Evolutionary conservation across 169 alveolate species (phyloP), one percentile per base, ranked within the genome.

Genomic region (Pseudocohnilembus persalinus): DNA sequence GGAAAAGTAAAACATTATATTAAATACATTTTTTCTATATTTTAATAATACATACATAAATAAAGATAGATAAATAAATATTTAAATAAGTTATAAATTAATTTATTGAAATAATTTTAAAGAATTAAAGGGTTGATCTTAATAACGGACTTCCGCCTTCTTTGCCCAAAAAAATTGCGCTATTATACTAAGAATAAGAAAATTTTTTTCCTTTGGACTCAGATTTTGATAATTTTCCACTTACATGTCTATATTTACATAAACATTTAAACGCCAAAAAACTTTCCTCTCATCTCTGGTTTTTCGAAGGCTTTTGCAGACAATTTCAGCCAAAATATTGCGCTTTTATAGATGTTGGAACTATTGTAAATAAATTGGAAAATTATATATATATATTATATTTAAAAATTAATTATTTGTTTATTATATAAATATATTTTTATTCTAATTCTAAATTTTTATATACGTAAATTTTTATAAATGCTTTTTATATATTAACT

Each of bases 221-320:
- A 33, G 34, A 77, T 31, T 24, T 27, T 33, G 0, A 72, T 77
- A 20, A 77, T 68, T 33, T 33, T 32, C 72, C 33, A 20, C 68
- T 49, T 49, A 49, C 68, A 11, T 49, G 68, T 49, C 20, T 49
- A 11, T 49, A 49, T 49, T 49, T 49, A 49, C 4, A 49, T 49
- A 77, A 77, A 24, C 82, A 77, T n/a, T 33, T 77, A 77, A 77
- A 77, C 33, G 82, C 74, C 28, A 77, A 77, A 72, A 77, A 77
- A 34, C 6, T 77, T 15, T 77, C 82, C 6, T 77, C 82, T 31
- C 82, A 77, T 31, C 63, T 77, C 33, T 77, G 82, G 82, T 77
- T 77, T 30, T 77, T 77, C 29, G 82, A 77, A 77, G 82, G 82
- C 29, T 77, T 77, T 33, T 77, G 82, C 33, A 77, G 82, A 33